Evolutionary conservation across 148 eudicot genomes (phyloP), one percentile per base, ranked within the genome.

Genomic region (Chenopodium formosanum): DNA sequence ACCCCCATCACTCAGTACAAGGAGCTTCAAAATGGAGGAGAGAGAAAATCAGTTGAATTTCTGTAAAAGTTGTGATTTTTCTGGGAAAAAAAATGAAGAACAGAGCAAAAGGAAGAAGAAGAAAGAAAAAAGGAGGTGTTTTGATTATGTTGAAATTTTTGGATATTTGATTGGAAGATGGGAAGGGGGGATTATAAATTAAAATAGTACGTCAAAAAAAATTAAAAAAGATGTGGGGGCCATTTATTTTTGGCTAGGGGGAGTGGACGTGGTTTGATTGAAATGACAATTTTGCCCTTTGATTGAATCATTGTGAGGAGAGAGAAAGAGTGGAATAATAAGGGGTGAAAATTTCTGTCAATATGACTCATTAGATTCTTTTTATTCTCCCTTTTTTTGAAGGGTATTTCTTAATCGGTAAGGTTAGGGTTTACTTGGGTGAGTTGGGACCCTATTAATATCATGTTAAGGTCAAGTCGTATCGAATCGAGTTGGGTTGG

Each of bases 1-100:
- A 92, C 90, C 66, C 88, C 93, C 93, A 91, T 87, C 91, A 86
- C 65, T 70, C 80, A 77, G 53, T 37, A 72, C 32, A 65, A 81
- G 74, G 25, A 64, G 48, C 12, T 56, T 17, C 16, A 79, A 50
- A 6, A 20, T 63, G 13, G 56, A 40, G 44, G 44, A 40, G 44
- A 40, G 25, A 70, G 64, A 40, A 40, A 5, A 40, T 40, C 44
- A 40, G 44, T 40, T 40, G 25, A 27, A 34, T 50, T 27, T 74
- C 12, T 31, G 69, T 32, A 50, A 25, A 14, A 8, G n/a, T 50
- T 64, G 50, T 70, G 71, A 19, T 71, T 77, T 48, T 31, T 60
- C 9, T 70, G 77, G 88, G 66, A 0, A 20, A 77, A 80, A 52
- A 52, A 78, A 6, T 37, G 65, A 25, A 69, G 66, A 68, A 19